phyloP scores from a whole-genome alignment of 441 rosid genomes.

The Gossypium gossypioides region DNA sequence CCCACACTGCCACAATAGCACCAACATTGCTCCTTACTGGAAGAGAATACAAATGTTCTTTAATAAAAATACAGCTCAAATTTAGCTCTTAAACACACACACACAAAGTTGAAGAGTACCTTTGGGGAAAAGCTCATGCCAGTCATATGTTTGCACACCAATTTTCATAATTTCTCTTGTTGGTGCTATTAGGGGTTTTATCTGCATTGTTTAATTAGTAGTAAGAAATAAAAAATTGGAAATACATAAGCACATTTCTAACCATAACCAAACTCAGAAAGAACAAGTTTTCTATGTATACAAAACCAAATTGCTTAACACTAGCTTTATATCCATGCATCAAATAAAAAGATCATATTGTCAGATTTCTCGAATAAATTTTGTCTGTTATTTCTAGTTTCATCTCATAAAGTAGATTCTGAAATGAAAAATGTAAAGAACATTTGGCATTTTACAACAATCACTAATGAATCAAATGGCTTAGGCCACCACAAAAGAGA shows the following conservation, averaged over 20 bases:
- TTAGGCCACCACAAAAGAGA: not conserved
- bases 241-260: not conserved
- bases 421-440: not conserved
- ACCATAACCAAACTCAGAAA: not conserved
- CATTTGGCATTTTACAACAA: not conserved
- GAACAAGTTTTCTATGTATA: not conserved
- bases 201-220: conserved; percentile 42
- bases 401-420: not conserved
- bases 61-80: not conserved
- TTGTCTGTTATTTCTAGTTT: not conserved
- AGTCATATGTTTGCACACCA: conserved; percentile 63
- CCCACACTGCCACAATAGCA: conserved; percentile 90
- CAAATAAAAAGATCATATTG: not conserved
- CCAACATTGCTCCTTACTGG: conserved; percentile 84
- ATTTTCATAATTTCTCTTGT: conserved; percentile 68
- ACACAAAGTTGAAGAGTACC: conserved; percentile 29
- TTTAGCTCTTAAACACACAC: not conserved
- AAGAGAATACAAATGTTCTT: conserved; percentile 14
- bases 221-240: not conserved
- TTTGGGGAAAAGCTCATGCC: conserved; percentile 89
- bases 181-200: conserved; percentile 81
- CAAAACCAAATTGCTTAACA: not conserved
- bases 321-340: not conserved
- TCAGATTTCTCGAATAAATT: not conserved
- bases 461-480: not conserved